Base-by-base conservation (phyloP, 1,284 basidiomycete species). In the Tilletia walkeri region DNA sequence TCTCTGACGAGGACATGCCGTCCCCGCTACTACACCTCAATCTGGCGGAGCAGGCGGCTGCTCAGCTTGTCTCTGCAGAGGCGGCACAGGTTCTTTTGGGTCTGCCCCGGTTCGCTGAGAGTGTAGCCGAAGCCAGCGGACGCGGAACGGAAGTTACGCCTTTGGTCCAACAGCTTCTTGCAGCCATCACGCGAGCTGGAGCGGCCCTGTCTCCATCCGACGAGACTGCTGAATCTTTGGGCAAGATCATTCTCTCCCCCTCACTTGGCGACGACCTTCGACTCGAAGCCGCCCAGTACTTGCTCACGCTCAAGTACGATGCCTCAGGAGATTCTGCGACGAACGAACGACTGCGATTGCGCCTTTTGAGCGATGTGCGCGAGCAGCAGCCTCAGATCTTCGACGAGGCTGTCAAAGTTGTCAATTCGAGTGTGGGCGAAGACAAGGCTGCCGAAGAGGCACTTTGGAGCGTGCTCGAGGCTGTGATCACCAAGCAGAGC, bases 401-500 rank as follows among this genome's bases (percentile, higher is more conserved):
- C n/a, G 80, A 79, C 38, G 49, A 65, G 1, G 80, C 78, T 41
- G 66, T 80, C 30, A 68, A 69, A 49, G 70, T 66, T 10, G 67
- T 72, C 61, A 72, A 70, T 39, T n/a, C n/a, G 5, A 61, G 69
- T 50, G 72, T 71, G 47, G 67, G 70, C 24, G 70, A 73, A 5
- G 73, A 74, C 18, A 72, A 72, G 49, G 70, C 66, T 2, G 68
- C 70, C 66, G 68, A 74, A 12, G 65, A 69, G 16, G 67, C 73
- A 16, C 67, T 78, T 56, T 78, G 77, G 80, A 68, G 73, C 50
- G 70, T 70, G 1, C 66, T 80, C 3, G 70, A 75, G 67, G 75
- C 77, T 0, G 74, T 80, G 10, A 70, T 81, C 18, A 50, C 74
- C 65, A 63, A 63, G 59, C 18, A 34, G 3, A 34, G 7, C 34